Conservation (phyloP, 2,329 filamentous ascomycete species). For the Aspergillus fructus region DNA sequence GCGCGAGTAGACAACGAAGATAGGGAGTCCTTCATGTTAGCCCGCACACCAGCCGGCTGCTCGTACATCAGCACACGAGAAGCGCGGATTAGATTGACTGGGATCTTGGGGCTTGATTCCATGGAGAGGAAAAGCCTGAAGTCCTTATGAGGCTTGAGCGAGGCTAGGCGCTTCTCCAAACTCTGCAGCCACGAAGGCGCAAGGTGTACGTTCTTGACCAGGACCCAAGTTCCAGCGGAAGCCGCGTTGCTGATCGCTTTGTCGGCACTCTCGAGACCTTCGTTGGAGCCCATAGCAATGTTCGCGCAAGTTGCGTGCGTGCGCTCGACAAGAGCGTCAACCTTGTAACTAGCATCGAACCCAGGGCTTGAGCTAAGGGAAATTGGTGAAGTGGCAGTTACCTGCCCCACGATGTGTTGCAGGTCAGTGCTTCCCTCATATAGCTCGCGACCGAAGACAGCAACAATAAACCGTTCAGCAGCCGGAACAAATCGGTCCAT, state of each 20-base stretch:
- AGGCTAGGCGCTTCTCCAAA: constrained; percentile 93
- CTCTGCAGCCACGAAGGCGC: constrained; percentile 96
- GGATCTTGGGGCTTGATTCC: constrained; percentile 96
- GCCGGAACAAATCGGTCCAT: constrained; percentile 92
- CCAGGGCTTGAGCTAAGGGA: constrained; percentile 92
- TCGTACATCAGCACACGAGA: constrained; percentile 97
- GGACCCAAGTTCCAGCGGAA: constrained; percentile 88
- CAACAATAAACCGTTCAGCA: constrained; percentile 83
- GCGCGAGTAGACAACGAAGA: constrained; percentile 75
- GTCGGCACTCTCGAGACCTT: constrained; percentile 87
- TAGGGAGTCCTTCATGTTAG: constrained; percentile 98
- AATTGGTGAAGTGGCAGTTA: constrained; percentile 80
- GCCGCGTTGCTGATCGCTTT: constrained; percentile 93
- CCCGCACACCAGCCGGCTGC: constrained; percentile 91
- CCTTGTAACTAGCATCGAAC: constrained; percentile 98
- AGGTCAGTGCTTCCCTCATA: constrained; percentile 85
- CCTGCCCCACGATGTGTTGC: constrained; percentile 78
- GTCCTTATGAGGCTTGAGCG: constrained; percentile 86
- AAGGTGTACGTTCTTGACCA: constrained; percentile 98
- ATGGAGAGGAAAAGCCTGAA: constrained; percentile 97
- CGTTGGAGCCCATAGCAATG: constrained; percentile 98
- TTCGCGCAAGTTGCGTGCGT: constrained; percentile 83
- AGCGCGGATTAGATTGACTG: constrained; percentile 89
- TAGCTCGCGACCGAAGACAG: constrained; percentile 79
- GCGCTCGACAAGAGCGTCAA: constrained; percentile 88